Base-by-base conservation (phyloP, 768 basidiomycete genomes). In the Leccinum fibrillosum region DNA sequence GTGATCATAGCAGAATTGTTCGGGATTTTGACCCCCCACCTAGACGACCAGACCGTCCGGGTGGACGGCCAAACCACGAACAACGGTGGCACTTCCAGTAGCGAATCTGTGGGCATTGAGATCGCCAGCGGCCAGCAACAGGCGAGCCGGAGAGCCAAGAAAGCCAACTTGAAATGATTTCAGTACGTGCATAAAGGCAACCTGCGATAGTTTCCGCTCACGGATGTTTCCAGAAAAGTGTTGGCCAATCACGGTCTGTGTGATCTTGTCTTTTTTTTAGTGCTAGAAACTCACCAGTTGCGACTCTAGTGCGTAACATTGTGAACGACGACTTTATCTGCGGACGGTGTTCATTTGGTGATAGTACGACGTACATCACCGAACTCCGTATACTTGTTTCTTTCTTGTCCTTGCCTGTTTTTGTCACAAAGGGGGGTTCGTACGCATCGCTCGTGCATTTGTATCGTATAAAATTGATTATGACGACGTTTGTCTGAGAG, bases 1-100 rank as follows among this genome's bases (percentile, higher is more conserved):
- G 47, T 42, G 0, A 68, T 79, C 25, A 65, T 79, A 7, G 64
- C 59, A 7, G 66, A 73, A 7, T 62, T 74, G 45, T 78, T 78
- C 60, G 66, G 65, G 0, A 6, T 23, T 13, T 60, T 75, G 57
- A 30, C 62, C 53, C 42, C 17, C 5, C 58, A 26, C 2, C 48
- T 53, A 8, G 50, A 58, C 53, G 57, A 54, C 5, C 52, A 30
- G n/a, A 28, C n/a, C 39, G 59, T 54, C 48, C 9, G 45, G 13
- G 2, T 19, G 19, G 57, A 32, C 19, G 58, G 59, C 26, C 65
- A 70, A 60, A 21, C 19, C 34, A 6, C 2, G 11, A 53, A 54
- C 48, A 56, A 52, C 19, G 19, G 52, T 2, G 8, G 26, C 17
- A 9, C 50, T 5, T 7, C 9, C 1, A 30, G 44, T 3, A 11